A percentile compares a stretch with the other conserved stretches of the same genome.
Evolutionary conservation across 305 asterid genomes (phyloP).

Genomic region (Fraxinus paxiana): DNA sequence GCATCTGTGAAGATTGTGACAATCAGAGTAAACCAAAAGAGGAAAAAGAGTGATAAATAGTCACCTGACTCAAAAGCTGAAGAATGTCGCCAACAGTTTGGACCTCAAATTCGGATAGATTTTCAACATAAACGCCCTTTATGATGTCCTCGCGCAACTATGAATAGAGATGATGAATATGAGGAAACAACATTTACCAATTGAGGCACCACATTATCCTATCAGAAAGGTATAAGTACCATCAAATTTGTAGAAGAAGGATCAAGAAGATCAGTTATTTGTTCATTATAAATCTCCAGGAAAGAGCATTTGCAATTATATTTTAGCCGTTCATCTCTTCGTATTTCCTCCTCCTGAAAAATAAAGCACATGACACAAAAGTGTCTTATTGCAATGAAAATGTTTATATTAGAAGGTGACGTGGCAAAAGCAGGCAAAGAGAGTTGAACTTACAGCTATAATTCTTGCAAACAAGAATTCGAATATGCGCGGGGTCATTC

Average conservation of each 20-base stretch:
- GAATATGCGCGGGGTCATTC: constrained; percentile 96
- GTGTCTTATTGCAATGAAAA: constrained; percentile 14
- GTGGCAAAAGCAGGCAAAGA: constrained; percentile 8
- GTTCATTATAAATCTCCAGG: constrained; percentile 91
- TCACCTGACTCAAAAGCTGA: constrained; percentile 83
- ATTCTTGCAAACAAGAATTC: constrained; percentile 97
- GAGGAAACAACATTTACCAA: constrained; percentile 11
- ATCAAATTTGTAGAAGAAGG: constrained; percentile 89
- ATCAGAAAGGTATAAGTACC: constrained; percentile 42
- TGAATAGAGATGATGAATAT: constrained; percentile 21
- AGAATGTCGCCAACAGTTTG: constrained; percentile 84
- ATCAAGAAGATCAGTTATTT: constrained; percentile 88
- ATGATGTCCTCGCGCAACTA: constrained; percentile 83
- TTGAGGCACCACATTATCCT: constrained; percentile 5
- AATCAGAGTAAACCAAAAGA: constrained; percentile 12
- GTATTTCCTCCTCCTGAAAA: constrained; percentile 81
- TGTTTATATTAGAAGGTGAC: constrained; percentile 19
- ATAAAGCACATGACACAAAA: constrained; percentile 4
- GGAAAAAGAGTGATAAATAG: constrained; percentile 5
- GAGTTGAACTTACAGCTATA: constrained; percentile 61
- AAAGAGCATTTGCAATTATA: constrained; percentile 93
- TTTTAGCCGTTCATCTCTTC: constrained; percentile 69
- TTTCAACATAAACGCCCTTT: constrained; percentile 87
- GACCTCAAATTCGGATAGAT: constrained; percentile 85
- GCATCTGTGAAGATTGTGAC: constrained; percentile 5